phyloP scores from a whole-genome alignment of 2,329 filamentous ascomycete genomes.

The Fusarium brachygibbosum region DNA sequence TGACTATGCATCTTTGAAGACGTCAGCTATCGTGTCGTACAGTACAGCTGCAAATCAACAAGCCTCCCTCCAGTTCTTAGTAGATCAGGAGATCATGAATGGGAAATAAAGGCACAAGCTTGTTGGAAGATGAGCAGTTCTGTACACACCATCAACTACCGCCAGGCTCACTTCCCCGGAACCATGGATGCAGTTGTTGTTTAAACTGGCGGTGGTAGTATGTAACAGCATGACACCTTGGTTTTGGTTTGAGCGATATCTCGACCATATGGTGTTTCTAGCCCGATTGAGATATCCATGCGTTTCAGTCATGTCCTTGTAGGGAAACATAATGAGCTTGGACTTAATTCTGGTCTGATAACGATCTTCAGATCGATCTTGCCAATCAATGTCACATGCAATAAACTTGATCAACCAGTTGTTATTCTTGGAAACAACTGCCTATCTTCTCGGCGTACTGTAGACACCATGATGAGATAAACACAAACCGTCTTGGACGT shows the following conservation, averaged over 20 bases:
- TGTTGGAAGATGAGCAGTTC: conserved; percentile 3
- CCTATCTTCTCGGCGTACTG: background rate
- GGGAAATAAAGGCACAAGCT: conserved; percentile 11
- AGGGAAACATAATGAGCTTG: conserved; percentile 40
- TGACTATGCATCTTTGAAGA: conserved; percentile 40
- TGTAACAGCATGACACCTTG: conserved; percentile 35
- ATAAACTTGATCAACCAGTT: conserved; percentile 11
- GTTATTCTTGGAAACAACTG: conserved; percentile 2
- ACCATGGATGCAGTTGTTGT: conserved; percentile 38
- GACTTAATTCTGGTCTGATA: conserved; percentile 43
- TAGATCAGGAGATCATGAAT: conserved; percentile 35
- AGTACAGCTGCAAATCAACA: conserved; percentile 31
- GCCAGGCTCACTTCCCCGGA: conserved; percentile 44
- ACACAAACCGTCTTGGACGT: conserved; percentile 27
- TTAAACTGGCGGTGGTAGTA: conserved; percentile 19
- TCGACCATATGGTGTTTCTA: conserved; percentile 29
- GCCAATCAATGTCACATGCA: conserved; percentile 32
- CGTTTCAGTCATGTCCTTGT: conserved; percentile 36
- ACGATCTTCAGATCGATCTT: conserved; percentile 34
- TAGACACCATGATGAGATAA: conserved; percentile 27
- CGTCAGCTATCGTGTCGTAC: conserved; percentile 42
- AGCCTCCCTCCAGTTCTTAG: conserved; percentile 28
- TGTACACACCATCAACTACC: conserved; percentile 43
- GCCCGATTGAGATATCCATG: conserved; percentile 43
- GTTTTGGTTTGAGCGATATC: conserved; percentile 30